Conservation (phyloP, 495 filamentous ascomycete species). For the Parathielavia hyrcaniae region DNA sequence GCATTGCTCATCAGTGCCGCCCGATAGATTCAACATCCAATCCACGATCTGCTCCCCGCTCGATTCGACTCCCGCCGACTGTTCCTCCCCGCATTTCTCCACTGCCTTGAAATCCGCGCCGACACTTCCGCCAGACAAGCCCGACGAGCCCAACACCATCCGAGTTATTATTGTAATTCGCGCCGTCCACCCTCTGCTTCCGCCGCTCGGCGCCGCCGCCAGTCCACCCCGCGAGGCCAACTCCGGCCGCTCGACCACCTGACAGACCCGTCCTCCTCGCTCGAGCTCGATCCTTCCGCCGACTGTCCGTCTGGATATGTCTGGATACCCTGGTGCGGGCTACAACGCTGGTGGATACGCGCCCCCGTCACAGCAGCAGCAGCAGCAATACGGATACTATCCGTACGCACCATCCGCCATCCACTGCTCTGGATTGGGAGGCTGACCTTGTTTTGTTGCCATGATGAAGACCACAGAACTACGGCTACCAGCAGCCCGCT, state of each 20-base stretch:
- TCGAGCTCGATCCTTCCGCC: neutral
- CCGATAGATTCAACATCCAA: neutral
- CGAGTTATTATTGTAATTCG: neutral
- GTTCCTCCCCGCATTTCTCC: neutral
- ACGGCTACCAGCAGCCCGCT: constrained; percentile 26
- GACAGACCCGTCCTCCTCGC: neutral
- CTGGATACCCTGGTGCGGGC: constrained; percentile 39
- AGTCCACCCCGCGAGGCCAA: neutral
- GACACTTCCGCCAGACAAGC: neutral
- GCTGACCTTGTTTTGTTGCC: constrained; percentile 6
- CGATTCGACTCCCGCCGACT: neutral
- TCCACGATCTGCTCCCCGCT: neutral
- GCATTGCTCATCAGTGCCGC: neutral
- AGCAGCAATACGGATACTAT: constrained; percentile 38
- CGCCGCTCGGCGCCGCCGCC: constrained; percentile 1
- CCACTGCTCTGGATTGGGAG: neutral
- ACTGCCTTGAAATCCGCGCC: neutral
- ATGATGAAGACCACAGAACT: constrained; percentile 16
- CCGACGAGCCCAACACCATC: neutral
- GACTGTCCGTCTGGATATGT: constrained; percentile 21
- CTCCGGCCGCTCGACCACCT: constrained; percentile 2
- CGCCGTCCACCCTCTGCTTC: neutral
- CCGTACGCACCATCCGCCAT: constrained; percentile 28
- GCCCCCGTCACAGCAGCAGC: constrained; percentile 28
- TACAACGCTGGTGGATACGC: constrained; percentile 38